Conservation (phyloP, 2,329 filamentous ascomycete species). For the Chalaropsis ovoidea region DNA sequence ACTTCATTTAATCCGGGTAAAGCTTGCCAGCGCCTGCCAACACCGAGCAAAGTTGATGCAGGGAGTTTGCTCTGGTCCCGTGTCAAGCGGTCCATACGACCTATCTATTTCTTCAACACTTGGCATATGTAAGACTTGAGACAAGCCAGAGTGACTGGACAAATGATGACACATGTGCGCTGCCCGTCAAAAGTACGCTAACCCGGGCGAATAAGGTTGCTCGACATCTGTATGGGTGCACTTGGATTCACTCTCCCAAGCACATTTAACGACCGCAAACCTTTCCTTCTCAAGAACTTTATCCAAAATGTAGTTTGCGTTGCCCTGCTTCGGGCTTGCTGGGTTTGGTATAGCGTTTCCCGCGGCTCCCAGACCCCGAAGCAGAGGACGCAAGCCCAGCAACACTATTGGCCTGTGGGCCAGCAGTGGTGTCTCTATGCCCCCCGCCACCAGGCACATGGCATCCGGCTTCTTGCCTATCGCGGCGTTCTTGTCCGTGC, state of each 20-base stretch:
- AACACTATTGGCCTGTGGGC: background rate
- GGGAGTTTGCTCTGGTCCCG: background rate
- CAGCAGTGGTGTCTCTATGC: background rate
- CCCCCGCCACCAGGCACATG: background rate
- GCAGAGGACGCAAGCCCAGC: background rate
- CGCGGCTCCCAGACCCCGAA: conserved; percentile 28
- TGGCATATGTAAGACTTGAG: too few species aligned
- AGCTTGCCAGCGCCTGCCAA: background rate
- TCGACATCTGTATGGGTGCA: background rate
- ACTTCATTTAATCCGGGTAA: background rate
- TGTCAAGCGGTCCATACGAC: background rate
- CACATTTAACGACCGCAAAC: too few species aligned
- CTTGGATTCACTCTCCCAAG: background rate
- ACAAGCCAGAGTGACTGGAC: too few species aligned
- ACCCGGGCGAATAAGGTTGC: too few species aligned
- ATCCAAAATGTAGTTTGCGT: conserved; percentile 51
- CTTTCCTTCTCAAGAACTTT: conserved; percentile 28
- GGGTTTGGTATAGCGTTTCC: conserved; percentile 31
- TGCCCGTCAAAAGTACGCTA: too few species aligned
- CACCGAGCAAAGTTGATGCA: background rate
- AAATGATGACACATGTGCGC: too few species aligned
- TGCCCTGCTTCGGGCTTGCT: conserved; percentile 47
- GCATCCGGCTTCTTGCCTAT: background rate
- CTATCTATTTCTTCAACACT: too few species aligned
- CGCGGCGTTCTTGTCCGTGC: conserved; percentile 3